Percentiles rank a stretch among this genome's conserved stretches.
These are phyloP conservation scores for Fusarium azukiicola DNA, from an alignment of 2,329 filamentous ascomycete species.

Conservation along the genomic window DNA sequence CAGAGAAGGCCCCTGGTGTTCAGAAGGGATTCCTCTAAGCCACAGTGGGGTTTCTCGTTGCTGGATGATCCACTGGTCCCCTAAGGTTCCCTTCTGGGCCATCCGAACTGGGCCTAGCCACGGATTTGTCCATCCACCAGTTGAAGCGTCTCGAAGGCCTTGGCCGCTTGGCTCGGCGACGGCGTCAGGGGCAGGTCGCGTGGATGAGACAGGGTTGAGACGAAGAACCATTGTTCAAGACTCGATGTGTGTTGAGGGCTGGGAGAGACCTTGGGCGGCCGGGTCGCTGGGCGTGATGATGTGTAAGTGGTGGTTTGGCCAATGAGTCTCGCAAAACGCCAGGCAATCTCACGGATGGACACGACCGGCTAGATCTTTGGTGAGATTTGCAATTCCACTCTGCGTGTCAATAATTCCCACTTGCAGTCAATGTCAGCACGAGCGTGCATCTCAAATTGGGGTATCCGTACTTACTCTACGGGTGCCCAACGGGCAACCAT, in stretches of 20 bases:
- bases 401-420: slow-evolving; percentile 9
- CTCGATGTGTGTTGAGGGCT: background rate
- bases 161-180: slow-evolving; percentile 44
- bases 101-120: slow-evolving; percentile 45
- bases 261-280: background rate
- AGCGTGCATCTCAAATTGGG: slow-evolving; percentile 3
- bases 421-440: slow-evolving; percentile 5
- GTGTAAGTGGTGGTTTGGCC: slow-evolving; percentile 10
- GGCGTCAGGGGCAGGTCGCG: slow-evolving; percentile 51
- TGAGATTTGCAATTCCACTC: slow-evolving; percentile 21
- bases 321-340: slow-evolving; percentile 7
- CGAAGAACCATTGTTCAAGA: slow-evolving; percentile 31
- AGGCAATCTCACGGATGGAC: slow-evolving; percentile 3
- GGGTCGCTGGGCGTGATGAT: background rate
- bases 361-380: background rate
- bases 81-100: slow-evolving; percentile 39
- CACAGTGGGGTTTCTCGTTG: slow-evolving; percentile 45
- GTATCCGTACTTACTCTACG: slow-evolving; percentile 3
- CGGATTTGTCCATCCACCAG: slow-evolving; percentile 42
- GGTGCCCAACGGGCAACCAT: background rate
- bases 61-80: slow-evolving; percentile 41
- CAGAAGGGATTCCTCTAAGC: slow-evolving; percentile 45
- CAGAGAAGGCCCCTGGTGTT: slow-evolving; percentile 29
- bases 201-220: slow-evolving; percentile 49
- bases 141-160: slow-evolving; percentile 47